Base-by-base conservation (phyloP, 352 stramenopile species). In the Elongisporangium undulatum region DNA sequence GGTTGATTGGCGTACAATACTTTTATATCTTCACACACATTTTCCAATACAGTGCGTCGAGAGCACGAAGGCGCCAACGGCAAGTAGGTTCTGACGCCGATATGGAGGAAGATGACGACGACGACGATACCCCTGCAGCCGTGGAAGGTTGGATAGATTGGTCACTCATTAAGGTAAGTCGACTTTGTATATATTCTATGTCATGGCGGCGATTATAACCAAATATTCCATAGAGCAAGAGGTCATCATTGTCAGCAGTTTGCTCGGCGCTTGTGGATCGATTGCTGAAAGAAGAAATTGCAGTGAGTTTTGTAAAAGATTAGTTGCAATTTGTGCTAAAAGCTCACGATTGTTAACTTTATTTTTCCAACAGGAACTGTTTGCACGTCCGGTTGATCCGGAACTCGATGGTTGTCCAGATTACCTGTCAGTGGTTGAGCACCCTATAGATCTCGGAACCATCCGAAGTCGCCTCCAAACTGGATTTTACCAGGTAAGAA, bases 381-480 rank as follows among this genome's bases (percentile, higher is more conserved):
- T 96, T 68, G 72, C 83, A 50, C 84, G 86, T 19, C 88, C 88
- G 2, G 88, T 96, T 13, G 76, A 96, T 69, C 85, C 87, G 0
- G 81, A 84, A 58, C 68, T 85, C 39, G 83, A 95, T 64, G 84
- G 84, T 26, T 94, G 87, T 70, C 84, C 84, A 9, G 84, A 94
- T 60, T 96, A 96, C 56, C 73, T 94, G 49, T 77, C 72, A 10
- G 73, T 95, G 26, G 89, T 96, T 59, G 64, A 86, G 53, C 69
- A 92, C 7, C 88, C 88, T 1, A 96, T 96, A 62, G 88, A 96
- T 63, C 70, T 96, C 13, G 85, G 83, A 13, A 96, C 88, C 3
- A 91, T 96, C 56, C 79, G 74, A 22, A 75, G 71, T 17, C 85
- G 85, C 19, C 56, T 87, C 1, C 67, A 81, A 24, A 59, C 58